phyloP scores from a whole-genome alignment of 768 basidiomycete genomes.

The Phylloporus rhodoxanthus region DNA sequence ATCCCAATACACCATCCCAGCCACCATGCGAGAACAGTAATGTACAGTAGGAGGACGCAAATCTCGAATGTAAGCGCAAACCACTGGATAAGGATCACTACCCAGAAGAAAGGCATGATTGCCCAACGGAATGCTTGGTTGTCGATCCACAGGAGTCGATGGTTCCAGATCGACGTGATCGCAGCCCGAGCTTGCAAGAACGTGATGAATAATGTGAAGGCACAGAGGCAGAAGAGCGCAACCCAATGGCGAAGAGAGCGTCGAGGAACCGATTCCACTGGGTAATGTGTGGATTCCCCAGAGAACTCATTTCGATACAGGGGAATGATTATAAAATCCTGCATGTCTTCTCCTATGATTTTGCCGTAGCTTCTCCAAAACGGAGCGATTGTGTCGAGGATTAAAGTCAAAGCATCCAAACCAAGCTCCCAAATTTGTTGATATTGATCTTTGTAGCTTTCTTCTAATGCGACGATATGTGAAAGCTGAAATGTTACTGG shows the following conservation, averaged over 20 bases:
- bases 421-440: constrained; percentile 79
- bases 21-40: constrained; percentile 68
- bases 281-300: constrained; percentile 65
- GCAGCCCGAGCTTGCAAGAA: constrained; percentile 57
- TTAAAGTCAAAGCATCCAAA: constrained; percentile 68
- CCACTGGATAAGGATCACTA: constrained; percentile 64
- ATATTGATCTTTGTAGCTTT: constrained; percentile 74
- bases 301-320: constrained; percentile 82
- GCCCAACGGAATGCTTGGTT: constrained; percentile 60
- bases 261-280: constrained; percentile 49
- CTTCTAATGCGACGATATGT: constrained; percentile 62
- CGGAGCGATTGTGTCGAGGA: constrained; percentile 71
- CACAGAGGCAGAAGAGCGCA: constrained; percentile 48
- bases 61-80: constrained; percentile 56
- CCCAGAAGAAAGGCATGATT: constrained; percentile 56
- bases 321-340: constrained; percentile 77
- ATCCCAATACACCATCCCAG: constrained; percentile 62
- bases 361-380: constrained; percentile 81
- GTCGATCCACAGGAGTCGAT: constrained; percentile 52
- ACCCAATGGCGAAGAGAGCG: constrained; percentile 69
- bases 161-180: constrained; percentile 46
- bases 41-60: constrained; percentile 50
- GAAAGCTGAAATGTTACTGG: constrained; percentile 46
- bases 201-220: constrained; percentile 42
- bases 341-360: constrained; percentile 72